phyloP scores from a whole-genome alignment of 805 yeast species.

The Wickerhamomyces subpelliculosus region DNA sequence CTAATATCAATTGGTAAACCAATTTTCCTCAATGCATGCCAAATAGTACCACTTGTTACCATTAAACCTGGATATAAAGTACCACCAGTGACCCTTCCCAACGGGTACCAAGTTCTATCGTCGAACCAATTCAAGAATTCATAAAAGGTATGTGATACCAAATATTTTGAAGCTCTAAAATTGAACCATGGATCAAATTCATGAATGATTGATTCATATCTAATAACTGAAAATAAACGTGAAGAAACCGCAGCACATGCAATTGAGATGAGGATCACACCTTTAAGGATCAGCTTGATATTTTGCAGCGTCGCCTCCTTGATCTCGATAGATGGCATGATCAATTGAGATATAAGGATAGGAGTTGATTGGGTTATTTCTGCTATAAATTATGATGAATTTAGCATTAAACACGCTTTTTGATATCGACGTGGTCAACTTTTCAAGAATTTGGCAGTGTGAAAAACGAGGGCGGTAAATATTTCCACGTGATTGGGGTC shows the following conservation, averaged over 20 bases:
- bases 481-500: neutral
- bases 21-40: slow-evolving; percentile 57
- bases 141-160: slow-evolving; percentile 77
- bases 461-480: neutral
- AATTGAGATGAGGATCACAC: slow-evolving; percentile 63
- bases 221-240: slow-evolving; percentile 90
- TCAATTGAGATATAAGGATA: too few species aligned
- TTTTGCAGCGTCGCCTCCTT: slow-evolving; percentile 15
- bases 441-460: neutral
- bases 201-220: slow-evolving; percentile 94
- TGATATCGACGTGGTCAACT: neutral
- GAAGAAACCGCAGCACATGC: slow-evolving; percentile 91
- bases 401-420: too few species aligned
- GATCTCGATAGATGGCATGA: too few species aligned
- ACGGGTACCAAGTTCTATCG: slow-evolving; percentile 98
- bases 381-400: neutral
- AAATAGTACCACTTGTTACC: slow-evolving; percentile 93
- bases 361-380: neutral
- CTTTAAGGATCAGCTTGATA: slow-evolving; percentile 34
- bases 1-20: slow-evolving; percentile 90
- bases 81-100: slow-evolving; percentile 99
- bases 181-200: slow-evolving; percentile 98
- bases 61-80: slow-evolving; percentile 96
- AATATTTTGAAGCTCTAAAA: slow-evolving; percentile 90
- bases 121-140: slow-evolving; percentile 98